Evolutionary conservation across 495 filamentous ascomycete species (phyloP).

Genomic region (Acidiella bohemica): DNA sequence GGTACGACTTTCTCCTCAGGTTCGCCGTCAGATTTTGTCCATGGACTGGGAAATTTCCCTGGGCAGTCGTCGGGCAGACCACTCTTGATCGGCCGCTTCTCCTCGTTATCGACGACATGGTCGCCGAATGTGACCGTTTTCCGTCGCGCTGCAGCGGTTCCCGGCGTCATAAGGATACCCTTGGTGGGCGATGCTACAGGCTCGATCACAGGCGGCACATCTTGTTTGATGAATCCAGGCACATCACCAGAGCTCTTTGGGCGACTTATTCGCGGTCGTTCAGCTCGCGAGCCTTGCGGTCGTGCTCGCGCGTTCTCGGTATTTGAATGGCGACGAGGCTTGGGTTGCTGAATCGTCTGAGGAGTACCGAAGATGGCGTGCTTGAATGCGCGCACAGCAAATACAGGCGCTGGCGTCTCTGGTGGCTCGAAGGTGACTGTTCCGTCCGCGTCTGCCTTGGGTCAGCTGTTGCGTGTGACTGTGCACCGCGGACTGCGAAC

Average conservation of each 20-base stretch:
- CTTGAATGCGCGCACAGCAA: constrained; percentile 84
- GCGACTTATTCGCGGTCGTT: constrained; percentile 5
- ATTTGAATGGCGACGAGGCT: constrained; percentile 15
- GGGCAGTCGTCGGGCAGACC: constrained; percentile 41
- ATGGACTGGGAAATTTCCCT: constrained; percentile 53
- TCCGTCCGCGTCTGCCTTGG: constrained; percentile 8
- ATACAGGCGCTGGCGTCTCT: constrained; percentile 86
- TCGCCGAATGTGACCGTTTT: constrained; percentile 84
- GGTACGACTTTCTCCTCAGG: neutral
- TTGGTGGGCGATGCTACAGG: constrained; percentile 50
- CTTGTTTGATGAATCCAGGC: constrained; percentile 7
- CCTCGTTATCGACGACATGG: constrained; percentile 49
- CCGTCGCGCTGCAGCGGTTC: constrained; percentile 58
- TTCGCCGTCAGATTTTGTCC: constrained; percentile 22
- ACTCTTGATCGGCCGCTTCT: constrained; percentile 34
- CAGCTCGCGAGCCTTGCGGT: neutral
- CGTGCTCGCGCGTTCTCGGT: constrained; percentile 12
- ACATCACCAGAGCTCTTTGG: constrained; percentile 12
- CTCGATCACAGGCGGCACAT: neutral
- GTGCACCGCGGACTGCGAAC: neutral
- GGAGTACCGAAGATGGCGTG: constrained; percentile 85
- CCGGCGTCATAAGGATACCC: constrained; percentile 81
- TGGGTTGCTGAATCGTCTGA: constrained; percentile 33
- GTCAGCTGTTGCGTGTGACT: constrained; percentile 3
- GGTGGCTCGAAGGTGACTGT: constrained; percentile 44